phyloP scores from a whole-genome alignment of 2,329 filamentous ascomycete species.

The Diaporthe vaccinii region DNA sequence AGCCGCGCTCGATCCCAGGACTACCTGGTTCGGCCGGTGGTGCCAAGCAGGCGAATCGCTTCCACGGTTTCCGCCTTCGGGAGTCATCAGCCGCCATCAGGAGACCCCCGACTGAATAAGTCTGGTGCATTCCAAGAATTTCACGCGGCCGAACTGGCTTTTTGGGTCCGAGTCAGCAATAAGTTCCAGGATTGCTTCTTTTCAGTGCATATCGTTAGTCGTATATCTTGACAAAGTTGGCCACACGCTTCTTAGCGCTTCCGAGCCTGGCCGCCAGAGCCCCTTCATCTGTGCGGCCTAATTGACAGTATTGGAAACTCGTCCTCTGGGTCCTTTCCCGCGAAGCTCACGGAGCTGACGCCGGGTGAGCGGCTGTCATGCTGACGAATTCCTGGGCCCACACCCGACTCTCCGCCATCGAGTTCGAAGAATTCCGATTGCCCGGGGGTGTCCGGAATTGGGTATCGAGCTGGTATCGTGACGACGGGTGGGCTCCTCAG shows the following conservation, averaged over 20 bases:
- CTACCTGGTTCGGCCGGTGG: conserved; percentile 16
- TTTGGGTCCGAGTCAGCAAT: not conserved
- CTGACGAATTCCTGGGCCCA: not conserved
- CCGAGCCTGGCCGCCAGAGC: not conserved
- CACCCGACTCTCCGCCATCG: conserved; percentile 20
- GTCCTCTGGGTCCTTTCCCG: conserved; percentile 21
- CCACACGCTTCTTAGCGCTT: not conserved
- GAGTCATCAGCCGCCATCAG: conserved; percentile 9
- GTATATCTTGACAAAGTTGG: not conserved
- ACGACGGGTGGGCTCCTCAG: not conserved
- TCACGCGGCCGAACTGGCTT: not conserved
- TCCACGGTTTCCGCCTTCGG: conserved; percentile 7
- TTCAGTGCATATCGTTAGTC: conserved; percentile 26
- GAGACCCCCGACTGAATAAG: conserved; percentile 18
- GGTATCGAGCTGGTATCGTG: not conserved
- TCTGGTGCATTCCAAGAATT: conserved; percentile 8
- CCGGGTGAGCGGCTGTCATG: conserved; percentile 8
- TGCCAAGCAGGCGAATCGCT: conserved; percentile 30
- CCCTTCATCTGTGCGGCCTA: conserved; percentile 13
- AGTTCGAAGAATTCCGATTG: conserved; percentile 32
- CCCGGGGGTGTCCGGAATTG: conserved; percentile 12
- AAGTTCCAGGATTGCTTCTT: conserved; percentile 6
- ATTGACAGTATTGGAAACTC: conserved; percentile 14
- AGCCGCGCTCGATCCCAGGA: conserved; percentile 30
- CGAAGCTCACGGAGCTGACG: not conserved